These are phyloP conservation scores for Trypanosoma mega DNA, from an alignment of 208 protist species.

Conservation along the genomic window DNA sequence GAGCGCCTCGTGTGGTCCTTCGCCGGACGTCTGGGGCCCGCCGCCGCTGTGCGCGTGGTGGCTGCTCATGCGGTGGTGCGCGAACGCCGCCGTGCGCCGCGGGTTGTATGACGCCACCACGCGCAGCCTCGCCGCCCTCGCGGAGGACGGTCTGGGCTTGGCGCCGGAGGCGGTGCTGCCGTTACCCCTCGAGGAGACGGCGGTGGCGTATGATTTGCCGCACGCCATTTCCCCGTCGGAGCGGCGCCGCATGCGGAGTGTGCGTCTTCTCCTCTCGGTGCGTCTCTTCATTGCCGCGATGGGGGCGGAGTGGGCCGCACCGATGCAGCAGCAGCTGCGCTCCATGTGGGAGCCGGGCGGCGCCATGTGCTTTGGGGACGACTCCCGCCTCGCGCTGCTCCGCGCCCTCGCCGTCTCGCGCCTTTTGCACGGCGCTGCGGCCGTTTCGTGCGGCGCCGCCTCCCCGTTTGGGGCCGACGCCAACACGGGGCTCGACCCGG, in stretches of 20 bases:
- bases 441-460: background rate
- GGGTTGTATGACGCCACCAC: slow-evolving; percentile 34
- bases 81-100: slow-evolving; percentile 22
- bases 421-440: background rate
- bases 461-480: background rate
- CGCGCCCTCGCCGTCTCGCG: slow-evolving; percentile 26
- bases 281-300: slow-evolving; percentile 22
- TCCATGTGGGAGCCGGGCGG: too few relatives aligned
- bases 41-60: slow-evolving; percentile 8
- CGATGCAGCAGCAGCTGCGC: slow-evolving; percentile 16
- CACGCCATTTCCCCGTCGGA: slow-evolving; percentile 6
- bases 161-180: slow-evolving; percentile 6
- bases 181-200: slow-evolving; percentile 32
- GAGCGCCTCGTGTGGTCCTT: background rate
- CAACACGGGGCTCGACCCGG: background rate
- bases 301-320: slow-evolving; percentile 4
- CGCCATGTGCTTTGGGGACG: slow-evolving; percentile 38
- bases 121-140: slow-evolving; percentile 22
- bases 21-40: background rate
- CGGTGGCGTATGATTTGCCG: background rate
- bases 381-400: slow-evolving; percentile 50
- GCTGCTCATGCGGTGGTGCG: slow-evolving; percentile 55
- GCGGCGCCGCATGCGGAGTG: background rate
- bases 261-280: slow-evolving; percentile 20
- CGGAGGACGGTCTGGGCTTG: background rate